phyloP scores from a whole-genome alignment of 2,329 filamentous ascomycete genomes.

The Xylogone sp. region DNA sequence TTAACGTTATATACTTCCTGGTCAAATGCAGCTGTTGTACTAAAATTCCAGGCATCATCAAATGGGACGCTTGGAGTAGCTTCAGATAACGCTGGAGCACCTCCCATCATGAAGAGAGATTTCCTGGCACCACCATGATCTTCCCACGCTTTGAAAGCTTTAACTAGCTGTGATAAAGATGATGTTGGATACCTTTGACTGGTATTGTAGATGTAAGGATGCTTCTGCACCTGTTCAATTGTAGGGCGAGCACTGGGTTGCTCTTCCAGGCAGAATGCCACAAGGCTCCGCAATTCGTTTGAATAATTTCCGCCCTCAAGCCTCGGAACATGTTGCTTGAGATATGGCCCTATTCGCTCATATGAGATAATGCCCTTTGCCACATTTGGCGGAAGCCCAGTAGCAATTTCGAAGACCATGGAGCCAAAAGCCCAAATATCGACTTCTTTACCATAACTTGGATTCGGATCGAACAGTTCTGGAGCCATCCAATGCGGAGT shows the following conservation, averaged over 20 bases:
- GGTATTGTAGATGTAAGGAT: slow-evolving; percentile 65
- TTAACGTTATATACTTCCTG: slow-evolving; percentile 49
- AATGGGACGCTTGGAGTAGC: slow-evolving; percentile 40
- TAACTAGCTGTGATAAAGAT: slow-evolving; percentile 61
- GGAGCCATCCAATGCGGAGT: slow-evolving; percentile 87
- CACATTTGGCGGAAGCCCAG: slow-evolving; percentile 69
- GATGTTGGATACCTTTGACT: slow-evolving; percentile 59
- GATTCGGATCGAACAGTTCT: slow-evolving; percentile 64
- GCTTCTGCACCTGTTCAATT: slow-evolving; percentile 65
- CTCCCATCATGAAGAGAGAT: slow-evolving; percentile 57
- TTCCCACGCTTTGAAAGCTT: slow-evolving; percentile 73
- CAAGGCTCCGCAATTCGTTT: slow-evolving; percentile 61
- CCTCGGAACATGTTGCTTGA: slow-evolving; percentile 60
- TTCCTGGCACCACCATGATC: slow-evolving; percentile 66
- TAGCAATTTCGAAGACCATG: slow-evolving; percentile 77
- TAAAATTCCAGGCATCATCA: slow-evolving; percentile 65
- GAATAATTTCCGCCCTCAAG: slow-evolving; percentile 72
- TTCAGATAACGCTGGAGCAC: slow-evolving; percentile 42
- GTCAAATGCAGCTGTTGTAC: slow-evolving; percentile 62
- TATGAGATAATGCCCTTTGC: slow-evolving; percentile 42
- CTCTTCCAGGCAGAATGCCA: slow-evolving; percentile 69
- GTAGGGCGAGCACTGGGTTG: slow-evolving; percentile 65
- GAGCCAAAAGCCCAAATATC: slow-evolving; percentile 87
- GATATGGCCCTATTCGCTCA: slow-evolving; percentile 47
- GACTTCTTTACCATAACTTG: slow-evolving; percentile 66